A percentile compares a stretch with the other conserved stretches of the same genome.
phyloP scores from a whole-genome alignment of 768 basidiomycete genomes.

The Serendipita sp. region DNA sequence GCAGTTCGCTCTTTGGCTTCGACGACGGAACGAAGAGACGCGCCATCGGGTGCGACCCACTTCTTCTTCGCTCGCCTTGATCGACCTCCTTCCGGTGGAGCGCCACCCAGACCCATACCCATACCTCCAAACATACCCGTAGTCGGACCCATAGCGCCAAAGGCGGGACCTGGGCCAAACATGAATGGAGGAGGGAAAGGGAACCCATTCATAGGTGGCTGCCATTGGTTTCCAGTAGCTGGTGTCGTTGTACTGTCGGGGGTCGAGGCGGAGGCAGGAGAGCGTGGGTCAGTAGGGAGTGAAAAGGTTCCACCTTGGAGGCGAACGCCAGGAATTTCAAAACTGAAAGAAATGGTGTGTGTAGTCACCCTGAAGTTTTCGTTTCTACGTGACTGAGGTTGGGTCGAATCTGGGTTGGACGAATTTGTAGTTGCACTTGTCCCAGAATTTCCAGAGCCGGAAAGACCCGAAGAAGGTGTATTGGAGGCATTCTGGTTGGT shows the following conservation, averaged over 20 bases:
- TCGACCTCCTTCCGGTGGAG: neutral
- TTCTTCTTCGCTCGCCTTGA: slow-evolving; percentile 14
- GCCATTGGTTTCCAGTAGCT: too few relatives aligned
- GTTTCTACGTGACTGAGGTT: neutral
- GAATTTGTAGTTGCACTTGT: too few relatives aligned
- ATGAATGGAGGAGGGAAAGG: neutral
- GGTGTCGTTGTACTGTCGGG: too few relatives aligned
- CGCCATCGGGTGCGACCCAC: slow-evolving; percentile 49
- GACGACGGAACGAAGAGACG: slow-evolving; percentile 53
- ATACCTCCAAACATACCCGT: neutral
- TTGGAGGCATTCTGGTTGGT: too few relatives aligned
- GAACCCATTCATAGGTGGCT: neutral
- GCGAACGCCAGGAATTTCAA: neutral
- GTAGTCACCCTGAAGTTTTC: neutral
- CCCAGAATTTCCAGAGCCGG: too few relatives aligned
- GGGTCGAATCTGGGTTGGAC: too few relatives aligned
- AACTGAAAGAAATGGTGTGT: neutral
- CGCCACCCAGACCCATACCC: neutral
- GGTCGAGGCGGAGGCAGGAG: too few relatives aligned
- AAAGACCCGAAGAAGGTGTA: too few relatives aligned
- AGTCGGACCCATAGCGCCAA: neutral
- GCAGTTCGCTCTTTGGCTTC: slow-evolving; percentile 58
- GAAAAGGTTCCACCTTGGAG: neutral
- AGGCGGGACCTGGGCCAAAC: neutral
- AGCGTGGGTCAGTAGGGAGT: too few relatives aligned